Conservation (phyloP, 257 asterid genomes). For the Solanum chaucha region DNA sequence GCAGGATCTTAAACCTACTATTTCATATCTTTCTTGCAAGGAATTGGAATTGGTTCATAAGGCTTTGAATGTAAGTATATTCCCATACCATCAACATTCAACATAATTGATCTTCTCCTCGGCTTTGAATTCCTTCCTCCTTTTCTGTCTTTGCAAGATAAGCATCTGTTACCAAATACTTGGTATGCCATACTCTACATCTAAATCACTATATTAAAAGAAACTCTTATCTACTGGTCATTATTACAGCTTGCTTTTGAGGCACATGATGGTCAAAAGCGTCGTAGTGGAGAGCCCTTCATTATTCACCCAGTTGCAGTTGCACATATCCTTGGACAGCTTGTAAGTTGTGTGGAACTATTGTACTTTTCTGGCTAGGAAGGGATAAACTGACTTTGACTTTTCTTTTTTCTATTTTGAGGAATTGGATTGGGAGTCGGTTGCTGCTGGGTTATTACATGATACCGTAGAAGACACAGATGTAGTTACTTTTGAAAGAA, state of each 20-base stretch:
- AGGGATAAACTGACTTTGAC: not conserved
- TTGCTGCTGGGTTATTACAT: slow-evolving; percentile 93
- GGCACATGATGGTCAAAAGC: slow-evolving; percentile 92
- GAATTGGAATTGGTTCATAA: slow-evolving; percentile 65
- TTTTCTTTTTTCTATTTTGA: slow-evolving; percentile 8
- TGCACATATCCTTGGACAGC: slow-evolving; percentile 92
- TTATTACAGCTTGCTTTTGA: slow-evolving; percentile 59
- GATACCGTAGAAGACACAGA: slow-evolving; percentile 90
- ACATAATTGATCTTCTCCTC: not conserved
- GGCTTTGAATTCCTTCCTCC: not conserved
- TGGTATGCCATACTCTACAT: not conserved
- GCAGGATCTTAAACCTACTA: slow-evolving; percentile 71
- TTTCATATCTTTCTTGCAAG: slow-evolving; percentile 64
- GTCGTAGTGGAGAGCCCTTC: slow-evolving; percentile 96
- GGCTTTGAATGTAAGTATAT: slow-evolving; percentile 58
- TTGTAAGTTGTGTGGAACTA: slow-evolving; percentile 37
- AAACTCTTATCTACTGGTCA: not conserved
- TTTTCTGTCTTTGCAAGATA: not conserved
- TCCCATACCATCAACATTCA: not conserved
- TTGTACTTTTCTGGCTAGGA: not conserved
- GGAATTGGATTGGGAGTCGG: slow-evolving; percentile 95
- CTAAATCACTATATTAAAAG: not conserved
- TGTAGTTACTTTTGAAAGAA: slow-evolving; percentile 73
- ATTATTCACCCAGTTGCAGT: slow-evolving; percentile 94
- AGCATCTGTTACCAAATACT: not conserved